Evolutionary conservation across 2,329 filamentous ascomycete genomes (phyloP), one percentile per base, ranked within the genome.

Genomic region (Penicillium fuscoglaucum): DNA sequence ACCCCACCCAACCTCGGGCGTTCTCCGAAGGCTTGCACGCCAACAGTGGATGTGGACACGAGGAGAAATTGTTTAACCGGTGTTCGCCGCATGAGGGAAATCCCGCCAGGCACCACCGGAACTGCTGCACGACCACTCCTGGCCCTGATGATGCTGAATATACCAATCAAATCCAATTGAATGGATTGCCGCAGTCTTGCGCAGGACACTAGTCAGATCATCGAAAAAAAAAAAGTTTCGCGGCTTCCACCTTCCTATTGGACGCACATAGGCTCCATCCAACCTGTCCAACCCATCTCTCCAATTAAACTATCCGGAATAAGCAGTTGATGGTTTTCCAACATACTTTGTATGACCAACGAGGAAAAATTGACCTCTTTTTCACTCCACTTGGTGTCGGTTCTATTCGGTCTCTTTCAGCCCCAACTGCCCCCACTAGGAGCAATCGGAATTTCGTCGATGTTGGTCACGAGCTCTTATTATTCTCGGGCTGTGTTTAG

Each of bases 151-250:
- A 43, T 43, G n/a, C 46, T 35, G 1, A 29, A 51, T 19, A 37
- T 26, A 33, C 33, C 40, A 41, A 51, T 55, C 53, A 51, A 19
- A 21, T 15, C 49, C 15, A 37, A 24, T 29, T 15, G 28, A 48
- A 26, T 21, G 35, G 41, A 29, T 44, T 41, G 29, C 29, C 45
- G 26, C 24, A 45, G 46, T 29, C 28, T 24, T n/a, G 28, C 46
- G 39, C 46, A 41, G 12, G 21, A 45, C 29, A 31, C 47, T 52
- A 52, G 40, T 45, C 54, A 12, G 40, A 57, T 52, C 47, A 26
- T 28, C 24, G 4, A 39, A 31, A 21, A 31, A 44, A 44, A 21
- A n/a, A 1, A 28, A 49, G 2, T 19, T 26, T 26, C 5, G 24
- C 39, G 24, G 48, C n/a, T 45, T 37, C 35, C 4, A 31, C 17